Percentiles rank a stretch among this genome's conserved stretches.
Evolutionary conservation across 345 rosid genomes (phyloP).

Genomic region (Dipteronia sinensis): DNA sequence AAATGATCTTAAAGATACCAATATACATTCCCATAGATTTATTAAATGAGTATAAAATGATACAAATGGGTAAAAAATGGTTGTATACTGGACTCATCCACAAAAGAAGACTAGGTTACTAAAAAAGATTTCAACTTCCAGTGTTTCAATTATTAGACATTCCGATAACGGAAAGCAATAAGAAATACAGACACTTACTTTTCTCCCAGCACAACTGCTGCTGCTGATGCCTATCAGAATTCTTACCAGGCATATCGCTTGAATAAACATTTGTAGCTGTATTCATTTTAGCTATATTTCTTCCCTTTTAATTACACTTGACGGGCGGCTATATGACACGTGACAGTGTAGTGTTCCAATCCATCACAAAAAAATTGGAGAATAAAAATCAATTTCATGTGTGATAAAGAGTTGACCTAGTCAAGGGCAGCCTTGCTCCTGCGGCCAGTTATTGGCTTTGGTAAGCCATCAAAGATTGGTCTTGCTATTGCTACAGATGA

Average conservation of each 20-base stretch:
- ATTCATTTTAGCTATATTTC: conserved; percentile 9
- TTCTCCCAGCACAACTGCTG: not conserved
- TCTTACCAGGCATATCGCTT: not conserved
- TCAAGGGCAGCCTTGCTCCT: conserved; percentile 61
- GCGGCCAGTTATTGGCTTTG: conserved; percentile 54
- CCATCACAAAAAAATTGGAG: not conserved
- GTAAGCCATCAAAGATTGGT: conserved; percentile 59
- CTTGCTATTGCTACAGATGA: conserved; percentile 46
- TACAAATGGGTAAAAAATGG: conserved; percentile 1
- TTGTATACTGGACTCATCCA: not conserved
- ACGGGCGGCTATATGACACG: conserved; percentile 8
- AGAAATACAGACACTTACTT: not conserved
- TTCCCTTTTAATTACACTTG: conserved; percentile 9
- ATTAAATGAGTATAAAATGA: not conserved
- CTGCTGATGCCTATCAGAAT: not conserved
- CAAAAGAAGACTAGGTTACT: not conserved
- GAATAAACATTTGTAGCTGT: not conserved
- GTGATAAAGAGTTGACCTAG: conserved; percentile 19
- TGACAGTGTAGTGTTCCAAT: not conserved
- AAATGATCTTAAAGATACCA: not conserved
- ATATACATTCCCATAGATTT: not conserved
- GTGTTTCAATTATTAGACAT: not conserved
- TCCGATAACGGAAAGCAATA: conserved; percentile 1
- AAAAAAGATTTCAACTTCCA: not conserved
- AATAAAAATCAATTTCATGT: conserved; percentile 9